Evolutionary conservation across 2,329 filamentous ascomycete genomes (phyloP), one percentile per base, ranked within the genome.

Genomic region (Penicillium sp.): DNA sequence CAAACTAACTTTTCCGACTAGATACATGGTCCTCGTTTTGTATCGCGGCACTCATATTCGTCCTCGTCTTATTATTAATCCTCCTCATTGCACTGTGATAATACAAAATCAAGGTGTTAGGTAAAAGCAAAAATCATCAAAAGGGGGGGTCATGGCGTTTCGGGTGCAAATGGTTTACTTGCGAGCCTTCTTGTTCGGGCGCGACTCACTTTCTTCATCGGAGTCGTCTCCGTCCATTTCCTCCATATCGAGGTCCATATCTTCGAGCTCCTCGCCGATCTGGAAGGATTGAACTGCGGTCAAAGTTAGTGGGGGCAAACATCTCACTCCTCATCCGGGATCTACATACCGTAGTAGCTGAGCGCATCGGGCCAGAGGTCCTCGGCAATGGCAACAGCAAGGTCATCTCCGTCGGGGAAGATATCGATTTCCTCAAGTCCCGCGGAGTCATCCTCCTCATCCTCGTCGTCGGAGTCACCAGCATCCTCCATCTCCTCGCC

Each of bases 351-450:
- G 77, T 94, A 97, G 77, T 94, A 95, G 73, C 89, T 90, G 72
- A 96, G 87, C 55, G 92, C 93, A 60, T 86, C 85, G 46, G 90
- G 89, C 87, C 88, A 97, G 50, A 97, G 78, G 64, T 97, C 93
- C 70, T 97, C 92, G 9, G 88, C 85, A 63, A 97, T 80, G 57
- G 86, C 81, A 59, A 91, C 82, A 38, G 91, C 92, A 46, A 97
- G 74, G 58, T 92, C 88, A 63, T 95, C 91, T 23, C 90, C 93
- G 41, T 86, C 85, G n/a, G 89, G 88, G 80, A 94, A 96, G 64
- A 96, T 87, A 75, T 97, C 93, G 46, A 87, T 81, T 51, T 86
- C 85, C 58, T 86, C 82, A 62, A 87, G 82, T 60, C 87, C 83
- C 31, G 84, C 80, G 2, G 82, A 79, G 0, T 86, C 82, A 0